Base-by-base conservation (phyloP, 805 yeast species). In the Aciculoconidium aculeatum region DNA sequence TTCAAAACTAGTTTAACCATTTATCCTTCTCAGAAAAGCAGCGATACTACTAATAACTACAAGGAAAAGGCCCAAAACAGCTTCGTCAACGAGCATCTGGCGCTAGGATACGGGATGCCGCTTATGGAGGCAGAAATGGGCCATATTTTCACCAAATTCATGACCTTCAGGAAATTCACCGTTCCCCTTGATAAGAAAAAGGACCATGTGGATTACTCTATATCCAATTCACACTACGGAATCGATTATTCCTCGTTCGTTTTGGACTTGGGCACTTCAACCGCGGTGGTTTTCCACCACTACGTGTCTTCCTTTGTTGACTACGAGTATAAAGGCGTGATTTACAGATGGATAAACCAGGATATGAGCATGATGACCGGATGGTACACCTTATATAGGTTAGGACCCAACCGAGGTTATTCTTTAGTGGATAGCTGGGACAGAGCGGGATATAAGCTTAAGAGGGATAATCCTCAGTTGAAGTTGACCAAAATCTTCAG, bases 271-370 rank as follows among this genome's bases (percentile, higher is more conserved):
- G n/a, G 13, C 13, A 24, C 8, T 9, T 15, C 17, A 17, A 24
- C 19, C 15, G 28, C 31, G 7, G 27, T 25, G 9, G 30, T 30
- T 7, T 34, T 34, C 21, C 16, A 25, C 23, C 38, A 34, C 21
- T 20, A 27, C 11, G 6, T 27, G 12, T 23, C 31, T 19, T 35
- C 38, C n/a, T 30, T 34, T 18, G 22, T 25, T 7, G 38, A 34
- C 19, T 34, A 34, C 16, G 32, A 27, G 23, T 24, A 24, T 25
- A 18, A 24, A n/a, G 38, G 32, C 7, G 21, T 12, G 4, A 30
- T 30, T n/a, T 34, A 30, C 18, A 20, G 38, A 10, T 30, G 38
- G 38, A 11, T 33, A 3, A 26, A 25, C 10, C 32, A 32, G 16
- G 20, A 11, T 12, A 19, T 21, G 14, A 20, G 17, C n/a, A 21